phyloP scores from a whole-genome alignment of 2,329 filamentous ascomycete genomes.

The Talaromyces funiculosus region DNA sequence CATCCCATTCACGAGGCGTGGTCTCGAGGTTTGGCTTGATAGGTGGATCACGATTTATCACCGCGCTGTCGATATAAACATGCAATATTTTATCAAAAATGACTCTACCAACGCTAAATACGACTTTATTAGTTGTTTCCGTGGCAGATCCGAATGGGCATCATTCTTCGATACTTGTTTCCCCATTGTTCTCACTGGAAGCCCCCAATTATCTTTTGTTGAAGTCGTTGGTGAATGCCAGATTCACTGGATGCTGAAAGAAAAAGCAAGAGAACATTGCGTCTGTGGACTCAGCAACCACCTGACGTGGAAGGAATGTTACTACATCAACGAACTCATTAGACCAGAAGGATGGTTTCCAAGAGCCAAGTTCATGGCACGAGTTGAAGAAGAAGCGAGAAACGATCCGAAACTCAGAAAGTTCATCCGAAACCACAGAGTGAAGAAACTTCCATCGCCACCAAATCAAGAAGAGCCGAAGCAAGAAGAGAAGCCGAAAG shows the following conservation, averaged over 20 bases:
- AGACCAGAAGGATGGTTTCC: neutral
- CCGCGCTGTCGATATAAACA: neutral
- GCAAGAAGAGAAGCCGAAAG: neutral
- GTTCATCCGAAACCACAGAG: neutral
- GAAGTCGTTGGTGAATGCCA: neutral
- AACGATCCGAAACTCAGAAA: neutral
- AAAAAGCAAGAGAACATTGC: neutral
- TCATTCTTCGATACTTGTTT: too few relatives aligned
- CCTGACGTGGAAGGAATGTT: neutral
- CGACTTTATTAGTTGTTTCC: too few relatives aligned
- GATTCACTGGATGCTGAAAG: neutral
- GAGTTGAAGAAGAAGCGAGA: neutral
- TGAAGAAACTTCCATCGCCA: neutral
- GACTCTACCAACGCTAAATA: neutral
- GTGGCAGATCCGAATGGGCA: too few relatives aligned
- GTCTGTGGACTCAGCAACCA: neutral
- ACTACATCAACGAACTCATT: neutral
- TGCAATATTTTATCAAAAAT: neutral
- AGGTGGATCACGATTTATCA: neutral
- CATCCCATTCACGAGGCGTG: neutral
- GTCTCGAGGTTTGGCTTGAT: neutral
- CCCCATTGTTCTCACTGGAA: too few relatives aligned
- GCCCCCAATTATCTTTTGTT: neutral
- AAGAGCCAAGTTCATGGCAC: neutral
- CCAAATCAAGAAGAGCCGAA: neutral